Conservation (phyloP, 805 yeast species). For the Ogataea chonburiensis region DNA sequence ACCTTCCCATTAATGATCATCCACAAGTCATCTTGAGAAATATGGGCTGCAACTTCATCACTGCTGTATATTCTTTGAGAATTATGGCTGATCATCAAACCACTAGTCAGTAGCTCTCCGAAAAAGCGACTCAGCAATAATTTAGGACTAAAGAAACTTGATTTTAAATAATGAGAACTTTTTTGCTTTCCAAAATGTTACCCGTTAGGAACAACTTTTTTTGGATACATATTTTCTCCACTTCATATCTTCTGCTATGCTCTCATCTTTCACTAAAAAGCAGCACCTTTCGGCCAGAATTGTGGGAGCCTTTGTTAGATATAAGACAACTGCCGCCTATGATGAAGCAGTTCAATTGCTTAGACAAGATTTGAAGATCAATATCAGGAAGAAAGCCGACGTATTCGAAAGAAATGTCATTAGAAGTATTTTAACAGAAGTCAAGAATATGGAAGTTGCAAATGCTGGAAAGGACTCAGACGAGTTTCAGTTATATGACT, state of each 20-base stretch:
- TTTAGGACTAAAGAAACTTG: background rate
- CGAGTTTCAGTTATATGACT: conserved; percentile 34
- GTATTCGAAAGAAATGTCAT: conserved; percentile 40
- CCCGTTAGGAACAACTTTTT: background rate
- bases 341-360: conserved; percentile 27
- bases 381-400: conserved; percentile 36
- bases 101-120: conserved; percentile 1
- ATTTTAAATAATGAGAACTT: conserved; percentile 2
- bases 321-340: conserved; percentile 30
- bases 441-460: conserved; percentile 39
- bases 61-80: conserved; percentile 9
- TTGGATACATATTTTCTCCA: conserved; percentile 3
- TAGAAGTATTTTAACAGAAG: conserved; percentile 38
- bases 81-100: conserved; percentile 2
- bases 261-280: too few species aligned
- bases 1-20: conserved; percentile 69
- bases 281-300: too few species aligned
- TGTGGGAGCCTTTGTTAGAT: conserved; percentile 24
- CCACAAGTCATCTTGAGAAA: conserved; percentile 59
- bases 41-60: conserved; percentile 48
- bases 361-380: conserved; percentile 35
- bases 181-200: conserved; percentile 1
- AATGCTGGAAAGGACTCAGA: conserved; percentile 29
- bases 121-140: background rate
- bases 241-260: conserved; percentile 4